phyloP scores from a whole-genome alignment of 495 filamentous ascomycete species.

The Lepraria neglecta region DNA sequence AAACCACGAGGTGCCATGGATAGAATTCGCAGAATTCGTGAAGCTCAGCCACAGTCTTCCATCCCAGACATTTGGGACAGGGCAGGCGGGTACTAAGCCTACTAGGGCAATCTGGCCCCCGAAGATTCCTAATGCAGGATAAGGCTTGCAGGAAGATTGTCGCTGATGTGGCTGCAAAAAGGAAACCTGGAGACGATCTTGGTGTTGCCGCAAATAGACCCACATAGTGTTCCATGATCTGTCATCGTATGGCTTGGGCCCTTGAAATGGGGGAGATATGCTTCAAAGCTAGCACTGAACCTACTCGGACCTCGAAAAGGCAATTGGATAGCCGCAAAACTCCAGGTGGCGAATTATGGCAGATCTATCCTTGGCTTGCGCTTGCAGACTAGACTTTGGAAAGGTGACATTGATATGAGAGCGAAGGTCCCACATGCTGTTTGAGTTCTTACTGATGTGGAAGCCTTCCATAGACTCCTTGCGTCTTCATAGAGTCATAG shows the following conservation, averaged over 20 bases:
- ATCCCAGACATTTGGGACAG: background rate
- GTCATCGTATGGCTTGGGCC: background rate
- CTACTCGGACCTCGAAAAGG: background rate
- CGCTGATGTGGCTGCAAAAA: background rate
- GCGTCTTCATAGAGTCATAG: too few relatives aligned
- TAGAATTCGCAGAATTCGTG: background rate
- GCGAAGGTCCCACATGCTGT: background rate
- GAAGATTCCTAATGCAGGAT: background rate
- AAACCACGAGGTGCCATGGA: slow-evolving; percentile 1
- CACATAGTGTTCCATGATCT: background rate
- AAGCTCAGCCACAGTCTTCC: background rate
- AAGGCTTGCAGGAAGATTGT: background rate
- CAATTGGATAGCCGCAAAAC: background rate
- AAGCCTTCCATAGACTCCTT: background rate
- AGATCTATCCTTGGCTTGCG: background rate
- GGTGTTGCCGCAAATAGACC: background rate
- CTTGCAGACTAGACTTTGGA: background rate
- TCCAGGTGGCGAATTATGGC: background rate
- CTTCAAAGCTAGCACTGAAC: background rate
- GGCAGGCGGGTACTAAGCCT: background rate
- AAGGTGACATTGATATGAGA: background rate
- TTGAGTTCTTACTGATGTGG: background rate
- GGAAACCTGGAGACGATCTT: slow-evolving; percentile 4
- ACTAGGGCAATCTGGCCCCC: background rate
- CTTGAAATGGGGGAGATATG: background rate